Evolutionary conservation across 805 yeast species (phyloP).

Genomic region (Zygoascus ofunaensis): DNA sequence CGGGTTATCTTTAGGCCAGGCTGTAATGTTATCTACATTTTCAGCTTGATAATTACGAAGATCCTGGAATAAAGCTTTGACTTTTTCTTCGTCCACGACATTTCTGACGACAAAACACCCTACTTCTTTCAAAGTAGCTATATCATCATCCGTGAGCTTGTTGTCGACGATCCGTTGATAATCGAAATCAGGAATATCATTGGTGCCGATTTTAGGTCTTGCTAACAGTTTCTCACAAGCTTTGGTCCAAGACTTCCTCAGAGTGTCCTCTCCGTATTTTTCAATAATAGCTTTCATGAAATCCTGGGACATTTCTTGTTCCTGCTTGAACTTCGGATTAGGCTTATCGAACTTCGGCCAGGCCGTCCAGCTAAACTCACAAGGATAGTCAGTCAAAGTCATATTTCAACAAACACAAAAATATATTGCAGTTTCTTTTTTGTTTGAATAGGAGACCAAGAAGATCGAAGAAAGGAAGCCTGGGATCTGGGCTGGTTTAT

Average conservation of each 20-base stretch:
- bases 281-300: neutral
- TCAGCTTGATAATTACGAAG: conserved; percentile 23
- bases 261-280: neutral
- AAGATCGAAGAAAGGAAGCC: too few species aligned
- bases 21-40: conserved; percentile 15
- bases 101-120: conserved; percentile 30
- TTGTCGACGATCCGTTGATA: neutral
- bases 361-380: neutral
- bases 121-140: conserved; percentile 6
- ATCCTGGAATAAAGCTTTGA: conserved; percentile 21
- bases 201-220: neutral
- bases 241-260: neutral
- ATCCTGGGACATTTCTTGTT: neutral
- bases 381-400: neutral
- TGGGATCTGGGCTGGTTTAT: too few species aligned
- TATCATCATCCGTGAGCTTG: neutral
- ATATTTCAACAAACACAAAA: too few species aligned
- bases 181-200: neutral
- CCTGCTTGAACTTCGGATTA: neutral
- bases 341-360: neutral
- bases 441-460: too few species aligned
- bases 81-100: conserved; percentile 26
- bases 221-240: neutral
- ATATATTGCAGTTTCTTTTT: too few species aligned
- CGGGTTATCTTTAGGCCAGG: conserved; percentile 10